Conservation (phyloP, 371 early-diverging fungal species). For the Mucor circinelloides region DNA sequence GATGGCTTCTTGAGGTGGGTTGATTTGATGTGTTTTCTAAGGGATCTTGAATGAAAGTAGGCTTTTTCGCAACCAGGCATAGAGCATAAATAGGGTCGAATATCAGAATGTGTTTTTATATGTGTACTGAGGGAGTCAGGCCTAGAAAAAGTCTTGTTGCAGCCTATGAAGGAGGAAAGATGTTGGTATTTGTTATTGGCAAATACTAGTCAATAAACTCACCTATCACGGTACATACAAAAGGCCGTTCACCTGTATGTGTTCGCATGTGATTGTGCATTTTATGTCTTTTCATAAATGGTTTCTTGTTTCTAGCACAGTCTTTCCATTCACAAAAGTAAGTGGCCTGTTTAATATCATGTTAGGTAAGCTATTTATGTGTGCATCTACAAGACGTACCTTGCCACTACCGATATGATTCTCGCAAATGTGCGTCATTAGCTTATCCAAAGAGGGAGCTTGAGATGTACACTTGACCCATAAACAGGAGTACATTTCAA, state of each 20-base stretch:
- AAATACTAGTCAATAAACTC: neutral
- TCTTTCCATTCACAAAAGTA: slow-evolving; percentile 85
- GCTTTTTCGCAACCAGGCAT: slow-evolving; percentile 65
- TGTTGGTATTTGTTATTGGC: neutral
- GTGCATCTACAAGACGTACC: neutral
- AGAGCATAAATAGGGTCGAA: slow-evolving; percentile 70
- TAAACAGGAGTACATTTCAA: slow-evolving; percentile 46
- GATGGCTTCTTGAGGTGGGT: slow-evolving; percentile 12
- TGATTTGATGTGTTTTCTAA: slow-evolving; percentile 64
- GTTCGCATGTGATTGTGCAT: slow-evolving; percentile 87
- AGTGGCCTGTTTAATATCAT: slow-evolving; percentile 48
- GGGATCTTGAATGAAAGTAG: slow-evolving; percentile 76
- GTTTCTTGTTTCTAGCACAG: slow-evolving; percentile 73
- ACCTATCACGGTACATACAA: slow-evolving; percentile 39
- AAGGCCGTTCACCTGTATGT: slow-evolving; percentile 84
- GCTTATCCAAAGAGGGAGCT: slow-evolving; percentile 50
- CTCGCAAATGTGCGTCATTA: slow-evolving; percentile 40
- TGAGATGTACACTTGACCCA: slow-evolving; percentile 64
- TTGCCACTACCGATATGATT: slow-evolving; percentile 32
- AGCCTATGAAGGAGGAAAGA: slow-evolving; percentile 43
- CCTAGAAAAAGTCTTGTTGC: slow-evolving; percentile 84
- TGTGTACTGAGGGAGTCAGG: slow-evolving; percentile 90
- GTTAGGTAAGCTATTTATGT: neutral
- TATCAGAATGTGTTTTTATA: slow-evolving; percentile 82
- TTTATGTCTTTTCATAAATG: slow-evolving; percentile 90